These are phyloP conservation scores for Salicornia ramosissima DNA, from an alignment of 148 eudicot species.

Conservation along the genomic window DNA sequence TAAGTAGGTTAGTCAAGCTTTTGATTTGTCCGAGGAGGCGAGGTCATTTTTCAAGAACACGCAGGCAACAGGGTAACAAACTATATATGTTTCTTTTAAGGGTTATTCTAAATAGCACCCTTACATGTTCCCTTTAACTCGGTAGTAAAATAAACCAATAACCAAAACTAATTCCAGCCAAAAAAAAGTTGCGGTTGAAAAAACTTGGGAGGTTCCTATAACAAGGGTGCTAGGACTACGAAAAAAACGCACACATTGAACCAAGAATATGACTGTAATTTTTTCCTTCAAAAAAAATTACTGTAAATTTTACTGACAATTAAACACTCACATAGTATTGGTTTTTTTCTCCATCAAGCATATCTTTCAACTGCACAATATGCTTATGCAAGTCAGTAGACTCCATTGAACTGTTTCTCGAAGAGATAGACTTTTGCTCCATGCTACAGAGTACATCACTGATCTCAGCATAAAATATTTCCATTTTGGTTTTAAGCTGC, in stretches of 20 bases:
- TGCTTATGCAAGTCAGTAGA: constrained; percentile 48
- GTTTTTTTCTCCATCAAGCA: constrained; percentile 49
- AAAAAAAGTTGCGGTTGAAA: too few relatives aligned
- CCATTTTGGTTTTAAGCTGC: constrained; percentile 66
- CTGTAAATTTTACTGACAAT: background rate
- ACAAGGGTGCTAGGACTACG: background rate
- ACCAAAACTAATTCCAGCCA: background rate
- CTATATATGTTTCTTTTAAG: background rate
- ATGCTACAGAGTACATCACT: constrained; percentile 43
- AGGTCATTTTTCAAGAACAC: background rate
- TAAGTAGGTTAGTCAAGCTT: background rate
- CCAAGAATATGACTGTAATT: background rate
- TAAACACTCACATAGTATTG: constrained; percentile 53
- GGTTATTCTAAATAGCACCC: background rate
- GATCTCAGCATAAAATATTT: constrained; percentile 57
- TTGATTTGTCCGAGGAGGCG: background rate
- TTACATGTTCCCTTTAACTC: background rate
- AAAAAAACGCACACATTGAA: background rate
- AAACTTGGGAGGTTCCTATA: background rate
- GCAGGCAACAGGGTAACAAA: background rate
- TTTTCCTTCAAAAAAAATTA: too few relatives aligned
- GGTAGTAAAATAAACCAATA: background rate
- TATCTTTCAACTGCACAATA: constrained; percentile 57
- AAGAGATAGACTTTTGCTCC: constrained; percentile 52
- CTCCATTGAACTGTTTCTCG: constrained; percentile 38